phyloP scores from a whole-genome alignment of 768 basidiomycete genomes.

The Suillus hirtellus region DNA sequence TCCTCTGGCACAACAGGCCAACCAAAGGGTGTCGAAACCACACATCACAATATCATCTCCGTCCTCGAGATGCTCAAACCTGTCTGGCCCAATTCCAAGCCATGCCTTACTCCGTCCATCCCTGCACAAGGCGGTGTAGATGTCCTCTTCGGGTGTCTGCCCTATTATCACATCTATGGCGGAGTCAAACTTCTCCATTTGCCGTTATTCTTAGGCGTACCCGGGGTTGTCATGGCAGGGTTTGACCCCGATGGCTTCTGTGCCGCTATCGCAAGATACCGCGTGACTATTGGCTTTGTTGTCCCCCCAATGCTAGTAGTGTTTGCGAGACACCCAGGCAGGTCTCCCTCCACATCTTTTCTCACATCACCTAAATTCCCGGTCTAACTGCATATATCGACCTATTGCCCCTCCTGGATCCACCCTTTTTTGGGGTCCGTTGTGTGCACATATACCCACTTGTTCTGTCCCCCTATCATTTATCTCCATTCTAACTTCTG shows the following conservation, averaged over 20 bases:
- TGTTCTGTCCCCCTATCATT: neutral
- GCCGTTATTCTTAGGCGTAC: constrained; percentile 50
- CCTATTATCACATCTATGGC: constrained; percentile 58
- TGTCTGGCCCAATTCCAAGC: constrained; percentile 42
- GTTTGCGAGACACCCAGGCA: constrained; percentile 68
- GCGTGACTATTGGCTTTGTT: constrained; percentile 54
- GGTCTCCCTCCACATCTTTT: constrained; percentile 21
- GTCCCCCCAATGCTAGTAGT: constrained; percentile 87
- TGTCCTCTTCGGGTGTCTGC: constrained; percentile 62
- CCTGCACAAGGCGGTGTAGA: constrained; percentile 33
- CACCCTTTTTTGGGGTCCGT: neutral
- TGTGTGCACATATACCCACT: neutral
- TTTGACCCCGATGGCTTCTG: constrained; percentile 77
- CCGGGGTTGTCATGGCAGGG: constrained; percentile 58
- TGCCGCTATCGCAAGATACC: constrained; percentile 63
- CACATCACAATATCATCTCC: constrained; percentile 66
- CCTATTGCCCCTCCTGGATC: neutral
- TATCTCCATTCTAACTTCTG: constrained; percentile 1
- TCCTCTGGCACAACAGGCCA: constrained; percentile 72
- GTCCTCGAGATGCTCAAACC: constrained; percentile 51
- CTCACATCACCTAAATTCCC: neutral
- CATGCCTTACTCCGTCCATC: constrained; percentile 25
- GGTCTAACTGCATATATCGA: neutral
- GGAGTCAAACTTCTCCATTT: constrained; percentile 63
- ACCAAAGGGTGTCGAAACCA: constrained; percentile 74